Base-by-base conservation (phyloP, 1,284 basidiomycete species). In the Farysia itapuensis region DNA sequence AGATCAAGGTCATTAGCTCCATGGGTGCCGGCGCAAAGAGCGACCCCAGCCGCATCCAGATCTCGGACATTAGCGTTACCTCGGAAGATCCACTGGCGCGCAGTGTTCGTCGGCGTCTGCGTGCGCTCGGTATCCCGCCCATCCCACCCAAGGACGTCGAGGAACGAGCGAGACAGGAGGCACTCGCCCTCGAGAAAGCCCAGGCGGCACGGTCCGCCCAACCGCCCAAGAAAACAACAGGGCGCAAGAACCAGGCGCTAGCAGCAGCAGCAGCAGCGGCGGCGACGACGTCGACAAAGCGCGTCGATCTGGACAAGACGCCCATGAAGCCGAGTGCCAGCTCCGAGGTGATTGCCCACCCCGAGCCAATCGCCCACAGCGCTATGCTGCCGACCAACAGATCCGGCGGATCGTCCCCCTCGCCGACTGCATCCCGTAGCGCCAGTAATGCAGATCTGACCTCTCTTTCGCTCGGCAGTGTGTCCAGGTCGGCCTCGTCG, bases 21-120 rank as follows among this genome's bases (percentile, higher is more conserved):
- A 95, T 98, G 90, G 95, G 95, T 31, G 90, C 94, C 1, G 88
- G 93, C n/a, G 89, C 93, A 6, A 99, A 98, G 79, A 84, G 83
- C 52, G 95, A 99, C 76, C 92, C 95, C 0, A 95, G 92, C 4
- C 84, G 92, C 23, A 84, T 98, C 20, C 94, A 97, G 78, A 95
- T 98, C 50, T 81, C 86, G 47, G 94, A 97, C 77, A 91, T 98
- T 63, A 91, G 91, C 2, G 82, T 82, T 52, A 98, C 95, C 0
- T 84, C 89, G 37, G 95, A 98, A 74, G 95, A 98, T 75, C 93
- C 94, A 2, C 83, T 99, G 5, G 93, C 93, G 13, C 86, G 94
- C 39, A 84, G 88, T 12, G 93, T 98, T 6, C 84, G 95, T 14
- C 82, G 87, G 24, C 83, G 86, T 40, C 81, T 97, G 43, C 84